Percentiles rank a stretch among this genome's conserved stretches.
Evolutionary conservation across 345 rosid genomes (phyloP).

Genomic region (Syzygium jambos): DNA sequence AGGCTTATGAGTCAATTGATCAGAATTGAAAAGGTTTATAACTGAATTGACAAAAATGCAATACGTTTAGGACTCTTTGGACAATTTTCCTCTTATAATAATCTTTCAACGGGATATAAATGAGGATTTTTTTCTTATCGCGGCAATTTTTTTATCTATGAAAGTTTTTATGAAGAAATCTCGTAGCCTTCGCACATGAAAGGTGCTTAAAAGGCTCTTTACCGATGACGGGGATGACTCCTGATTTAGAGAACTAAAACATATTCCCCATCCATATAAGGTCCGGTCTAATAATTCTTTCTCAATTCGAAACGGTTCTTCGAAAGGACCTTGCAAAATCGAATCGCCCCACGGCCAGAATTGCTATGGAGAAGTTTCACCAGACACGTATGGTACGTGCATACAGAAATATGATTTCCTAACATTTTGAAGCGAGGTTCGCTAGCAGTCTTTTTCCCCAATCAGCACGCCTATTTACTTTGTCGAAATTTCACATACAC

Average conservation of each 20-base stretch:
- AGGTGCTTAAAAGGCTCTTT: not conserved
- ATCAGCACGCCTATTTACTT: not conserved
- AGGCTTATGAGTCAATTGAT: too few relatives aligned
- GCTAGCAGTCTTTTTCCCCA: not conserved
- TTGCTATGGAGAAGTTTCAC: not conserved
- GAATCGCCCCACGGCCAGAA: not conserved
- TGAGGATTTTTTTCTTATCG: accelerated
- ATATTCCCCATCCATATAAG: not conserved
- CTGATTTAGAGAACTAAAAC: accelerated
- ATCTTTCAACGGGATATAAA: not conserved
- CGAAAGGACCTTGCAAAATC: not conserved
- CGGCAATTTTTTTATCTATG: not conserved
- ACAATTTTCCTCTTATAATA: not conserved
- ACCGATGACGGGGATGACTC: not conserved
- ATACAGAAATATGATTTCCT: not conserved
- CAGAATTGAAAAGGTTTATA: too few relatives aligned
- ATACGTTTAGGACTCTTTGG: too few relatives aligned
- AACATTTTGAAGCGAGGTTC: not conserved
- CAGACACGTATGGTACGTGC: not conserved
- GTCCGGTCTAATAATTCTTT: too few relatives aligned
- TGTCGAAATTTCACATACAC: not conserved
- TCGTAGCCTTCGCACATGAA: not conserved
- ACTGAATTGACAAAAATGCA: too few relatives aligned
- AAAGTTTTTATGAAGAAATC: not conserved
- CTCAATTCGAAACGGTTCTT: too few relatives aligned